Conservation (phyloP, 1,139 yeast species). For the Wickerhamomyces sp. region DNA sequence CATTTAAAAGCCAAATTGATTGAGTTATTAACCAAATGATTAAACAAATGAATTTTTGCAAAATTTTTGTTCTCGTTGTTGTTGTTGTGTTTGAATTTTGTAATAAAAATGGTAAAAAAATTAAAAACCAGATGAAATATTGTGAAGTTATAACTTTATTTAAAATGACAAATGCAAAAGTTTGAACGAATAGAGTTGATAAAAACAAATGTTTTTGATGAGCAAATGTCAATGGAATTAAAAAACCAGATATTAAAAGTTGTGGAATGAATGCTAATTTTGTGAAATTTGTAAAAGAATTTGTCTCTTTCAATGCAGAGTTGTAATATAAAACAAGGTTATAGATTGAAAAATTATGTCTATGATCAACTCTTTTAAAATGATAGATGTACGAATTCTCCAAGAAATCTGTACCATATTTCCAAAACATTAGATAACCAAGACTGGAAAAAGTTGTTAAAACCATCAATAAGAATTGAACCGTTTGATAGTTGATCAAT, state of each 20-base stretch:
- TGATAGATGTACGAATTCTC: constrained; percentile 81
- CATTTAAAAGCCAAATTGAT: constrained; percentile 72
- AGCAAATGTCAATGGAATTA: constrained; percentile 59
- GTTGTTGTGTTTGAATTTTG: too few species aligned
- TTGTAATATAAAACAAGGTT: constrained; percentile 68
- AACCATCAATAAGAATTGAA: constrained; percentile 40
- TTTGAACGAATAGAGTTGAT: constrained; percentile 78
- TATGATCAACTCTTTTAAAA: constrained; percentile 76
- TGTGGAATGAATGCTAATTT: constrained; percentile 82
- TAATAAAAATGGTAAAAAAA: constrained; percentile 70
- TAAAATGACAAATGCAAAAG: constrained; percentile 83
- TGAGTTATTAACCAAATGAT: constrained; percentile 67
- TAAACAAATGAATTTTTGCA: constrained; percentile 35
- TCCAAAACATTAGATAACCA: constrained; percentile 53
- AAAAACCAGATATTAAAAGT: constrained; percentile 48
- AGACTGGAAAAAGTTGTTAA: constrained; percentile 39
- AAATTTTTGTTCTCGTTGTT: too few species aligned
- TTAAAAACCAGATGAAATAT: constrained; percentile 90
- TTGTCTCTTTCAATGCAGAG: constrained; percentile 43
- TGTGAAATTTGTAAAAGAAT: constrained; percentile 20
- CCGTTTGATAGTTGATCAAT: constrained; percentile 28
- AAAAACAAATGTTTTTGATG: constrained; percentile 45
- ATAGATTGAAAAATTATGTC: constrained; percentile 91
- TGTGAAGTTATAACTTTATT: constrained; percentile 94
- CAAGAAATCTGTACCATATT: constrained; percentile 75